Base-by-base conservation (phyloP, 768 basidiomycete species). In the Mycena vulgaris region DNA sequence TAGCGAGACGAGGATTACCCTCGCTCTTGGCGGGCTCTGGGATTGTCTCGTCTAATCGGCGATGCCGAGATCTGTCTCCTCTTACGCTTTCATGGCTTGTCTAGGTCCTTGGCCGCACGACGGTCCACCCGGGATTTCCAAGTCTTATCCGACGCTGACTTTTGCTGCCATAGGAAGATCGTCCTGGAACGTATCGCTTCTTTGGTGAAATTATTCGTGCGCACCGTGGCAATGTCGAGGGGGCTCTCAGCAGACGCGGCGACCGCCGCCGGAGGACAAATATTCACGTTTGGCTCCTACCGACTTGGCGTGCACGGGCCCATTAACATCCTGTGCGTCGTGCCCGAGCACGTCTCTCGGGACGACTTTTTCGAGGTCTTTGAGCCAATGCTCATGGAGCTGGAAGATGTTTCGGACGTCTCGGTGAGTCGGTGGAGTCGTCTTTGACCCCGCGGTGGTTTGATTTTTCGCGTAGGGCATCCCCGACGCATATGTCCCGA, bases 271-370 rank as follows among this genome's bases (percentile, higher is more conserved):
- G 98, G 98, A 60, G 98, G 97, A 72, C 97, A 99, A 86, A 99
- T 99, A 79, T 99, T 96, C 81, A 99, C 98, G 10, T 99, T 97
- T 80, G 98, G 98, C 45, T 98, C 97, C 57, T 99, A 98, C 86
- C 93, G 98, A 75, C 85, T 99, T 53, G 98, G 98, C 67, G 98
- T 99, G 23, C 98, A 99, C 81, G 95, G 95, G 14, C 98, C 97
- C 89, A 98, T 99, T 79, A 98, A 99, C 85, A 98, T 96, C 21
- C 84, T 99, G 23, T 94, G 95, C 78, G 97, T 99, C 39, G 98
- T 97, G 37, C 98, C 98, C 8, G 95, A 97, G 80, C 96, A 98
- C 81, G 93, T 99, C 63, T 93, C 92, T 64, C 89, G 96, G 70
- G 96, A 98, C 73, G 97, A 99, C 83, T 99, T 99, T 84, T 98